Evolutionary conservation across 768 basidiomycete species (phyloP), one percentile per base, ranked within the genome.

Genomic region (Rhizopogon vesiculosus): DNA sequence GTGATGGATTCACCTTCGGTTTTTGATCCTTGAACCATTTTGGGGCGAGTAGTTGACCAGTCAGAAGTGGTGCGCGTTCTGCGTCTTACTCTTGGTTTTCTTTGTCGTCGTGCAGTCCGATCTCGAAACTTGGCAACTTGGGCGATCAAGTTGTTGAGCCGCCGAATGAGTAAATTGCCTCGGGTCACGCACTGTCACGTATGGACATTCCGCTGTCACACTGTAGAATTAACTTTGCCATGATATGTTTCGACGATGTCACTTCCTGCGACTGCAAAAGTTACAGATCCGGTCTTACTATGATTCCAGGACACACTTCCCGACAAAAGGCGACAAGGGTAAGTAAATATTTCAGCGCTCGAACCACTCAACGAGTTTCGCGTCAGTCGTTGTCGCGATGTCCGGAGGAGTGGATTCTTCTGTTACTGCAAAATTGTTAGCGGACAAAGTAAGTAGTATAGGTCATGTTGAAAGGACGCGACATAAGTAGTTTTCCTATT

Each of bases 321-420:
- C 69, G 9, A 54, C 35, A 5, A 70, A 56, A 45, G 69, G 69
- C 10, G 66, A 68, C 60, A 71, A 69, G 49, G 68, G 68, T 57
- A 45, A 6, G 53, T 31, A 3, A 10, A 12, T n/a, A 7, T 9
- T 19, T 19, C 29, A 18, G 42, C 22, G 4, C 35, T 13, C 12
- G 35, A 43, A 12, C 15, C 5, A 12, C 45, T 29, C 42, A 42
- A 19, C 54, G 16, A 41, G 15, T 53, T 18, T 19, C 18, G 13
- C 51, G 31, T 3, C 57, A 94, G 94, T 98, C 45, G 82, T 91
- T 6, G 83, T 96, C 7, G 93, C 90, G 19, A 94, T 97, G 90
- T 95, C 92, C 0, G 95, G 95, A 28, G 95, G 95, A 3, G 94
- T 98, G 12, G 95, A 98, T 68, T 96, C 93, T 5, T 93, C 91